Conservation (phyloP, 1,284 basidiomycete species). For the Sanghuangporus sanghuang region DNA sequence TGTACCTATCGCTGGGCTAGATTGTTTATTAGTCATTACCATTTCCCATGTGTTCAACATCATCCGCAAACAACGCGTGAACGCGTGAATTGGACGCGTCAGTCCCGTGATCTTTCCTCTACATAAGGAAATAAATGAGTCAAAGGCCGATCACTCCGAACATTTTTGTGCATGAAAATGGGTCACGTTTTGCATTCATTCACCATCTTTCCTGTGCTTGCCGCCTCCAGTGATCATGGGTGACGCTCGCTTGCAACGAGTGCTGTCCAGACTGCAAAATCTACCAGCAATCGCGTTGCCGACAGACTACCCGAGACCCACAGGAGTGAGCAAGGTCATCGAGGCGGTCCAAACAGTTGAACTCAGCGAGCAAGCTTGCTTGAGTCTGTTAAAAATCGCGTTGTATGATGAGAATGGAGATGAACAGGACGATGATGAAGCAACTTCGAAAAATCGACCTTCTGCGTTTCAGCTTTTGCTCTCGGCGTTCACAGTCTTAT, state of each 20-base stretch:
- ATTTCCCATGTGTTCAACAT: background rate
- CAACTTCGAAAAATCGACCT: constrained; percentile 43
- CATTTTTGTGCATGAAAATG: background rate
- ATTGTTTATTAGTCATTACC: background rate
- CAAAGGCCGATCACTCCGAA: background rate
- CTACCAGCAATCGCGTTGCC: constrained; percentile 91
- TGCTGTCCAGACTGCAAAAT: constrained; percentile 60
- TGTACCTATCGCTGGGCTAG: too few species aligned
- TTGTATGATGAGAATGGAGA: constrained; percentile 59
- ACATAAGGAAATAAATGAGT: background rate
- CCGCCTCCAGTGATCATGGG: constrained; percentile 27
- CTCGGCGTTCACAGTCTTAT: constrained; percentile 84
- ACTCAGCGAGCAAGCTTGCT: constrained; percentile 64
- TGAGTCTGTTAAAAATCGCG: constrained; percentile 71
- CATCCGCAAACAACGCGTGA: background rate
- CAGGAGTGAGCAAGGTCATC: constrained; percentile 67
- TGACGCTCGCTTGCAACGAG: constrained; percentile 42
- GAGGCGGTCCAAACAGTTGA: constrained; percentile 72
- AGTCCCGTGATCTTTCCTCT: background rate
- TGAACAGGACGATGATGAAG: constrained; percentile 45
- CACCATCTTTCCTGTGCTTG: background rate
- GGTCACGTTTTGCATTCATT: background rate
- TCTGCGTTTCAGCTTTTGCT: constrained; percentile 91
- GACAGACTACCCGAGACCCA: constrained; percentile 91
- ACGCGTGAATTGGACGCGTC: background rate